These are phyloP conservation scores for Ogataea naganishii DNA, from an alignment of 805 yeast genomes.

Conservation along the genomic window DNA sequence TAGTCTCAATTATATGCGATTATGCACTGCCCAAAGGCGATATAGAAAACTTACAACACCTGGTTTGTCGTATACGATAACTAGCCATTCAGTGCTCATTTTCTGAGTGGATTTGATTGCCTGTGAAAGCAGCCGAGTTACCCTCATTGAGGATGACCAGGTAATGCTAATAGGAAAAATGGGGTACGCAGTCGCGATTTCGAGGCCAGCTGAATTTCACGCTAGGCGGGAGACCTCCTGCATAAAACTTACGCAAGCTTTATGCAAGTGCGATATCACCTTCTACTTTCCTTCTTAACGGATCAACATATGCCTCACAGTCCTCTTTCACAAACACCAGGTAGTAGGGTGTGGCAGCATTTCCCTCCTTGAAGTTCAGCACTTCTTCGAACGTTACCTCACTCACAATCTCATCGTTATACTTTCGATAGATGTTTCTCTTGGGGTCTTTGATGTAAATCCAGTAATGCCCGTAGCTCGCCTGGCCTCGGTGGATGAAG, in stretches of 20 bases:
- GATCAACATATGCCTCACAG: constrained; percentile 48
- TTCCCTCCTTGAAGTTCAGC: constrained; percentile 54
- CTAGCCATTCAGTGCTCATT: constrained; percentile 66
- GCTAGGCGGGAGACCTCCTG: no score
- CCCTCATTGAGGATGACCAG: no score
- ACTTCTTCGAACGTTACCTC: constrained; percentile 65
- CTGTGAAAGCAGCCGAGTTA: no score
- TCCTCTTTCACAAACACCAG: constrained; percentile 74
- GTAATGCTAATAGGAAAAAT: no score
- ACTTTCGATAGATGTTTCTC: constrained; percentile 67
- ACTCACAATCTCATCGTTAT: constrained; percentile 92
- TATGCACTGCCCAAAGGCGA: no score
- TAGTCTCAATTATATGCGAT: neutral
- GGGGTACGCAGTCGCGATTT: no score
- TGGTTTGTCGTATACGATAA: constrained; percentile 62
- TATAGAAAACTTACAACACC: constrained; percentile 25
- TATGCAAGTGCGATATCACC: no score
- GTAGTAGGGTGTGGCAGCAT: constrained; percentile 92
- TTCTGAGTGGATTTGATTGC: no score
- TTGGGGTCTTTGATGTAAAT: constrained; percentile 77
- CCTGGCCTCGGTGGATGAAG: constrained; percentile 93
- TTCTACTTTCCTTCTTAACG: constrained; percentile 44
- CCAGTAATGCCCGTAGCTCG: constrained; percentile 97
- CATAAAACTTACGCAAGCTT: no score
- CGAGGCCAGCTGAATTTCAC: no score